Conservation (phyloP, 768 basidiomycete species). For the Leccinum arenicola region DNA sequence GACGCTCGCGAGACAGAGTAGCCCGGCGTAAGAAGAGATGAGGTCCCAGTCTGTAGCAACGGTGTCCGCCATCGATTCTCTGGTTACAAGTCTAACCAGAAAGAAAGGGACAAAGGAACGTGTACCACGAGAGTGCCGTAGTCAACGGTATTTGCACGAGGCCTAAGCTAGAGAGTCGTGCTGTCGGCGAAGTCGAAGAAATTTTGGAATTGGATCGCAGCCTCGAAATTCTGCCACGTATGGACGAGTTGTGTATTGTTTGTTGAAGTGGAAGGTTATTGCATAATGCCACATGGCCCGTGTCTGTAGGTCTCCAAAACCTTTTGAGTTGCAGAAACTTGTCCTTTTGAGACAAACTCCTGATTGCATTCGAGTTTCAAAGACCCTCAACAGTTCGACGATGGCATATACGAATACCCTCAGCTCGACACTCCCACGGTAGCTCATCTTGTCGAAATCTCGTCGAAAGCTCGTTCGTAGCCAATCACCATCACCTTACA, state of each 20-base stretch:
- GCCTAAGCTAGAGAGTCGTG: background rate
- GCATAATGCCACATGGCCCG: background rate
- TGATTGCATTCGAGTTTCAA: background rate
- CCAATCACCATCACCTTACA: background rate
- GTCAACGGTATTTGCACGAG: background rate
- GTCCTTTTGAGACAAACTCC: background rate
- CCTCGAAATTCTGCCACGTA: background rate
- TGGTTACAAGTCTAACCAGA: background rate
- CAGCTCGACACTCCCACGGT: background rate
- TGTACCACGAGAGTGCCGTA: background rate
- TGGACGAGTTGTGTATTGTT: conserved; percentile 21
- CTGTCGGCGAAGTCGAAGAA: background rate
- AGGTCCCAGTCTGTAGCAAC: conserved; percentile 49
- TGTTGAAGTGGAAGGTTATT: conserved; percentile 4
- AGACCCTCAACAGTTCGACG: background rate
- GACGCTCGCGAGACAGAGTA: conserved; percentile 59
- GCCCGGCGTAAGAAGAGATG: conserved; percentile 64
- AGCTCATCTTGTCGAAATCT: background rate
- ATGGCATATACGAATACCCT: background rate
- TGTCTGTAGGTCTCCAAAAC: no score
- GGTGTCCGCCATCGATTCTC: conserved; percentile 10
- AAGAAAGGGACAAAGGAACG: conserved; percentile 3
- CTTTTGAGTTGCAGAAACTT: background rate
- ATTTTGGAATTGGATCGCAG: background rate
- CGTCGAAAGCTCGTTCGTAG: background rate